Conservation (phyloP, 2,329 filamentous ascomycete genomes). For the Xylaria sp. region DNA sequence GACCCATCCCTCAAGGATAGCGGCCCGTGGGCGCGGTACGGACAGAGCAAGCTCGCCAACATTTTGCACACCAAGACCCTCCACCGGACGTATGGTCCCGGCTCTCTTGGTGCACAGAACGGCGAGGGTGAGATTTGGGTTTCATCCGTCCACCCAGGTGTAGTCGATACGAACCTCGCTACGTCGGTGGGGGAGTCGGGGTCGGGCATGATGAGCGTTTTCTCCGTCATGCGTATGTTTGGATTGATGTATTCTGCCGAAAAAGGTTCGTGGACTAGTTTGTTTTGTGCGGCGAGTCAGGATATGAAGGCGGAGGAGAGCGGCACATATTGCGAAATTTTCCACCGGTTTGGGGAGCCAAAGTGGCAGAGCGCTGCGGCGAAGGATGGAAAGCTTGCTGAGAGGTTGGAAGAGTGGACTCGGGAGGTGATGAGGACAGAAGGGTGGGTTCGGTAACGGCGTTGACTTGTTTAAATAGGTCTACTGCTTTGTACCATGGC, state of each 20-base stretch:
- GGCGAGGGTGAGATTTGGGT: conserved; percentile 53
- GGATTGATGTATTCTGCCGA: conserved; percentile 45
- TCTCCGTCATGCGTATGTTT: conserved; percentile 36
- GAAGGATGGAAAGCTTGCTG: conserved; percentile 49
- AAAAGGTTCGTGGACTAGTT: conserved; percentile 50
- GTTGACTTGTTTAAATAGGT: background rate
- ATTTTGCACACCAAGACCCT: conserved; percentile 54
- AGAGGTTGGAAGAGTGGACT: conserved; percentile 51
- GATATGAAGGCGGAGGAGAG: conserved; percentile 53
- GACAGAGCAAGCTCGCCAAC: conserved; percentile 59
- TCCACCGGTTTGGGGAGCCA: conserved; percentile 45
- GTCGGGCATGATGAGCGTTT: conserved; percentile 16
- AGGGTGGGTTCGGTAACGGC: conserved; percentile 41
- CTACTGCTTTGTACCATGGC: background rate
- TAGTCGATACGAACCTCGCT: conserved; percentile 49
- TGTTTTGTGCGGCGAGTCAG: conserved; percentile 51
- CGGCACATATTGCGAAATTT: conserved; percentile 50
- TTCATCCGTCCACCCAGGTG: conserved; percentile 53
- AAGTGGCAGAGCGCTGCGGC: conserved; percentile 49
- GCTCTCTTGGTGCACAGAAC: conserved; percentile 41
- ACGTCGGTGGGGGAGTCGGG: conserved; percentile 30
- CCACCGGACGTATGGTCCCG: conserved; percentile 49
- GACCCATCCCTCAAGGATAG: conserved; percentile 38
- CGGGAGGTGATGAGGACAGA: conserved; percentile 47
- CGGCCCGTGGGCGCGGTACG: conserved; percentile 50